These are phyloP conservation scores for Chloris gayana DNA, from an alignment of 176 grass and related monocot species.

Conservation along the genomic window DNA sequence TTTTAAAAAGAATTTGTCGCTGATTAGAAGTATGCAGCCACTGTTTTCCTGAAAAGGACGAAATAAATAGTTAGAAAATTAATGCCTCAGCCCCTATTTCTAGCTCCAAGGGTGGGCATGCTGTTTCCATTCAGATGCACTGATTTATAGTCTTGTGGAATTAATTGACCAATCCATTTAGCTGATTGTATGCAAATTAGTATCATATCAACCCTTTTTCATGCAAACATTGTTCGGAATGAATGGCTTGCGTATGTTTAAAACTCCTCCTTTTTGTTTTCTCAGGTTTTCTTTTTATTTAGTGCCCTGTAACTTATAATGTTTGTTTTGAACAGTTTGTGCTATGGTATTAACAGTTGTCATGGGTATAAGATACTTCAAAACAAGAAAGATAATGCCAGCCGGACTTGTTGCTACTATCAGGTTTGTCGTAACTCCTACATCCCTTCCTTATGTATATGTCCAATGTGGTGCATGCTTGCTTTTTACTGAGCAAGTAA, in stretches of 20 bases:
- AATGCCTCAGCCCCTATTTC: not conserved
- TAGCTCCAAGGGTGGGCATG: not conserved
- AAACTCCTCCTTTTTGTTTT: not conserved
- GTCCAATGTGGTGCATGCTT: not conserved
- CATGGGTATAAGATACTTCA: slow-evolving; percentile 77
- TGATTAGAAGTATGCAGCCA: not conserved
- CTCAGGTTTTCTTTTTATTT: not conserved
- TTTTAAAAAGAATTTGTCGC: not conserved
- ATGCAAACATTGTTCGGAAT: not conserved
- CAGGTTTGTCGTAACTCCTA: slow-evolving; percentile 50
- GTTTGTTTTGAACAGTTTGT: slow-evolving; percentile 63
- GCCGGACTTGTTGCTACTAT: slow-evolving; percentile 77
- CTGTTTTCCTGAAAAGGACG: not conserved
- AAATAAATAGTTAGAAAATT: not conserved
- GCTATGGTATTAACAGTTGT: slow-evolving; percentile 53
- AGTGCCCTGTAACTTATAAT: slow-evolving; percentile 18
- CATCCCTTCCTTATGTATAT: not conserved
- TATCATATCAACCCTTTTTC: not conserved
- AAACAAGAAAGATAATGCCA: slow-evolving; percentile 87
- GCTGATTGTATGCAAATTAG: not conserved
- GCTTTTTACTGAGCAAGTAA: not conserved
- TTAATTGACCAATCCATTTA: not conserved
- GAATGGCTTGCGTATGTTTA: not conserved
- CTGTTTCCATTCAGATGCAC: not conserved
- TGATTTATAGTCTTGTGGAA: not conserved